Base-by-base conservation (phyloP, 2,329 filamentous ascomycete species). In the Cladosporium colombiae region DNA sequence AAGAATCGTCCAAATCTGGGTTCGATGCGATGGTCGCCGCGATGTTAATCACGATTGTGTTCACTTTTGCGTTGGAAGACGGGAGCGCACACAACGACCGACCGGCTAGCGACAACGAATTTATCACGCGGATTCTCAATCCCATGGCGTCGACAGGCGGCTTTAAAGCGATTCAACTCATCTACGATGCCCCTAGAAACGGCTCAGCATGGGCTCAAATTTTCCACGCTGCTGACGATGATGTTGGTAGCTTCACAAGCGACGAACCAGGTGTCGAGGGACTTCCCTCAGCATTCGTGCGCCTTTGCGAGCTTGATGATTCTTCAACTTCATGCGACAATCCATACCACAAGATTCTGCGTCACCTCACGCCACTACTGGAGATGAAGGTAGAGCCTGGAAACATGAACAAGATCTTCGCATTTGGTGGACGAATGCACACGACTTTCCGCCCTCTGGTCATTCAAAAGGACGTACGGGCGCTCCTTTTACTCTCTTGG, bases 361-460 rank as follows among this genome's bases (percentile, higher is more conserved):
- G 69, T 10, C 58, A 65, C 13, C 58, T 72, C 5, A 65, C 65
- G 13, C 70, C 69, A 8, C 52, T 71, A 29, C 40, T 72, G 10
- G 50, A 40, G n/a, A 37, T 72, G 33, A 21, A 66, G 58, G 50
- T 64, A 7, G 55, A 31, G 18, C 33, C 57, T 16, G 59, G 66
- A n/a, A 67, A 71, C 25, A 68, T 68, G 44, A 53, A 67, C 11
- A 69, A 55, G n/a, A 52, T 71, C 1, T 67, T 72, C 33, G 68
- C 69, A 3, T 69, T 65, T 27, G 49, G 66, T 16, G 70, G 70
- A 50, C 66, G 70, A 33, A 62, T 62, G 11, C 70, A 66, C 62
- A 31, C 60, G 3, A 53, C 50, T 6, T 60, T 69, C 40, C 62
- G 64, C 18, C 62, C 67, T 16, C 65, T 72, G 27, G 35, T 70